A percentile compares a stretch with the other conserved stretches of the same genome.
Conservation (phyloP, 1,284 basidiomycete genomes). For the Pyrrhoderma noxium region DNA sequence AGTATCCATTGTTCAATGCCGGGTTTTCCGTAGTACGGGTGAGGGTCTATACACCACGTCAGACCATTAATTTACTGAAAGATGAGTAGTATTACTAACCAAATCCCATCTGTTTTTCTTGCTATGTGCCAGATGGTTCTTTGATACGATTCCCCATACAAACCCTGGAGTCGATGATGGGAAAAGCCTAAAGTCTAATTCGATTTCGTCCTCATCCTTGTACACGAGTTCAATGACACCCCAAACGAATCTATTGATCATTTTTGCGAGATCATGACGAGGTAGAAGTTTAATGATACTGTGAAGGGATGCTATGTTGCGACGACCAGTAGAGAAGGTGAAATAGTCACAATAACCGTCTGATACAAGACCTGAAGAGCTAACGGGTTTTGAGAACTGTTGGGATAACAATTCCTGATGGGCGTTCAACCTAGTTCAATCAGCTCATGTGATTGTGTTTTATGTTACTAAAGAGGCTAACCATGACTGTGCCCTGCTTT, state of each 20-base stretch:
- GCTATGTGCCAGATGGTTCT: constrained; percentile 65
- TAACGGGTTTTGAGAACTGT: constrained; percentile 61
- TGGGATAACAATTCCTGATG: constrained; percentile 48
- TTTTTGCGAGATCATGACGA: constrained; percentile 73
- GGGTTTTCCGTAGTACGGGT: constrained; percentile 68
- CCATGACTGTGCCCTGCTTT: constrained; percentile 51
- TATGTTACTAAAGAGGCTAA: too few relatives aligned
- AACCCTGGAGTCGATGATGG: constrained; percentile 49
- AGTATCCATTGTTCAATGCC: constrained; percentile 49
- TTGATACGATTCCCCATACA: constrained; percentile 79
- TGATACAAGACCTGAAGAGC: constrained; percentile 38
- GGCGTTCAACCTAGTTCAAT: constrained; percentile 42
- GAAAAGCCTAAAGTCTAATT: constrained; percentile 71
- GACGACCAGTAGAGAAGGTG: constrained; percentile 79
- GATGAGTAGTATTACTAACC: constrained; percentile 39
- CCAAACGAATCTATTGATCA: constrained; percentile 51
- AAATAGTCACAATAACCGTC: constrained; percentile 79
- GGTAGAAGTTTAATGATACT: constrained; percentile 71
- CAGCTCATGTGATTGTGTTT: constrained; percentile 1
- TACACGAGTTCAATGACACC: constrained; percentile 71
- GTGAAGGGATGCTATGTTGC: constrained; percentile 70
- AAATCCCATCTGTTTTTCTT: constrained; percentile 78
- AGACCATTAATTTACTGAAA: neutral
- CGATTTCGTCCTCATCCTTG: constrained; percentile 57
- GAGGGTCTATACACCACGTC: constrained; percentile 48